Conservation (phyloP, 192 early-diverging fungal species). For the Backusella morwellensis region DNA sequence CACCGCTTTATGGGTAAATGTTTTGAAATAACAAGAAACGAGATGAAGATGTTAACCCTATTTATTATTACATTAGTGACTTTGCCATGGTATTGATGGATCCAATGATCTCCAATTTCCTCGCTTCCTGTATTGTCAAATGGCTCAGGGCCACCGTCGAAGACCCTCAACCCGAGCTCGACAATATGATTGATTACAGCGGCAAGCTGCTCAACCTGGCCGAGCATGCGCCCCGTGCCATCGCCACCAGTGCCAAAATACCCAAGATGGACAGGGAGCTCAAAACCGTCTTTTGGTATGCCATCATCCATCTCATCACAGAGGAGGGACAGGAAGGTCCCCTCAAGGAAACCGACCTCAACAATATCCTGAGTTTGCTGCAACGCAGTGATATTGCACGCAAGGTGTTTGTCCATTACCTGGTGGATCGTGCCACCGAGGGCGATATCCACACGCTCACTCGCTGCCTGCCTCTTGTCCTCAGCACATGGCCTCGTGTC, state of each 20-base stretch:
- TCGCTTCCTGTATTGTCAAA: constrained; percentile 44
- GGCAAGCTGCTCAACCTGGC: constrained; percentile 54
- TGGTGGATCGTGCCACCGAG: constrained; percentile 36
- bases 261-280: constrained; percentile 51
- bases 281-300: constrained; percentile 38
- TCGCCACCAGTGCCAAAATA: constrained; percentile 41
- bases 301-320: constrained; percentile 19
- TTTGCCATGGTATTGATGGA: constrained; percentile 59
- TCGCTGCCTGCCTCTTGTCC: constrained; percentile 37
- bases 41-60: neutral
- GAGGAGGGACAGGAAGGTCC: constrained; percentile 20
- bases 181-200: constrained; percentile 39
- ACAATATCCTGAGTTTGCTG: constrained; percentile 28
- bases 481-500: constrained; percentile 21
- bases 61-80: constrained; percentile 38
- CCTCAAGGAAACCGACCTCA: constrained; percentile 25
- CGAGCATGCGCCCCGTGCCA: constrained; percentile 42
- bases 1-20: constrained; percentile 50
- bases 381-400: constrained; percentile 46
- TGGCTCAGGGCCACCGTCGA: constrained; percentile 34
- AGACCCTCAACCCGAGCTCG: constrained; percentile 17
- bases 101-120: constrained; percentile 49
- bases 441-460: constrained; percentile 37
- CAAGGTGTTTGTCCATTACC: constrained; percentile 51
- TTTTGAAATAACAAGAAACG: neutral